phyloP scores from a whole-genome alignment of 495 filamentous ascomycete species.

The Collariella sp. region DNA sequence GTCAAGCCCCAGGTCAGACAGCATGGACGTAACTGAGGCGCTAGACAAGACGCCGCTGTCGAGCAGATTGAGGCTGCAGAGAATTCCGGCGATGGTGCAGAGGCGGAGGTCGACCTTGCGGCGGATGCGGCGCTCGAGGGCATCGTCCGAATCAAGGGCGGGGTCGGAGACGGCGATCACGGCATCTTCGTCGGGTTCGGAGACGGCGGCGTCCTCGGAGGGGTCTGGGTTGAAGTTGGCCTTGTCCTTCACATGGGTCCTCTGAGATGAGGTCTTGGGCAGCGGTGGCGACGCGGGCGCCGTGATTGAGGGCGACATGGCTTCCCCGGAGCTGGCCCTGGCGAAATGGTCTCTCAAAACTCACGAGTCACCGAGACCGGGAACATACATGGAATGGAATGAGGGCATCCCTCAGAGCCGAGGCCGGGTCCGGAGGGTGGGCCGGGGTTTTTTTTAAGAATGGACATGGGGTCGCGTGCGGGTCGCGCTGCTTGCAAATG shows the following conservation, averaged over 20 bases:
- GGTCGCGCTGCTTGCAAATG: no score
- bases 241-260: no score
- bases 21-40: slow-evolving; percentile 68
- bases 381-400: not conserved
- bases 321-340: not conserved
- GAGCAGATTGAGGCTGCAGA: slow-evolving; percentile 64
- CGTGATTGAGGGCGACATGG: not conserved
- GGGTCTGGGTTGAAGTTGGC: not conserved
- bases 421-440: not conserved
- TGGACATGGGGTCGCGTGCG: no score
- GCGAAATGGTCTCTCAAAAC: no score
- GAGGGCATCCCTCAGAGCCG: not conserved
- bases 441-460: not conserved
- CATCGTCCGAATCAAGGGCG: not conserved
- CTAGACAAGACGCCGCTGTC: slow-evolving; percentile 72
- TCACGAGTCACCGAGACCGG: no score
- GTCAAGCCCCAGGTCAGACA: slow-evolving; percentile 51
- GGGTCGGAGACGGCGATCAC: not conserved
- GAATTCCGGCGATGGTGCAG: slow-evolving; percentile 64
- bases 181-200: not conserved
- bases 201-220: not conserved
- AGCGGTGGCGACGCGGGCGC: not conserved
- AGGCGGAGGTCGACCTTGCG: slow-evolving; percentile 64
- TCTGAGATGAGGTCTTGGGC: not conserved
- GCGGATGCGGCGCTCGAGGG: slow-evolving; percentile 38